Evolutionary conservation across 768 basidiomycete species (phyloP).

Genomic region (Leccinum rimulosum): DNA sequence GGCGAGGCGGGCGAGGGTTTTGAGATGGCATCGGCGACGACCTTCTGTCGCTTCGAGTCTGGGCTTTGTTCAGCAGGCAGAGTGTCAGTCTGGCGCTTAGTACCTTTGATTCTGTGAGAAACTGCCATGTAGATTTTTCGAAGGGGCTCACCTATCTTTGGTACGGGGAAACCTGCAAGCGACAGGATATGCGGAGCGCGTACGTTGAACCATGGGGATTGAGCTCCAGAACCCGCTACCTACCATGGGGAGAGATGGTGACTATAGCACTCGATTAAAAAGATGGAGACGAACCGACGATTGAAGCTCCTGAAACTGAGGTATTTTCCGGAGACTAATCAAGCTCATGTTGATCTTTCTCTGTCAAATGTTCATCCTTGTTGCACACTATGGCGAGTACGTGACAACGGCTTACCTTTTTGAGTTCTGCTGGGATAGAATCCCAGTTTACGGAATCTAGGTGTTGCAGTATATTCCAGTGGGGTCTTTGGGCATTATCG

Average conservation of each 20-base stretch:
- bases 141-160: conserved; percentile 31
- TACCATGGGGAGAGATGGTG: conserved; percentile 14
- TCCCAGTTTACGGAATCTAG: conserved; percentile 61
- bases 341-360: conserved; percentile 57
- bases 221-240: conserved; percentile 35
- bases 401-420: conserved; percentile 43
- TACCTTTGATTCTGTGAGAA: conserved; percentile 22
- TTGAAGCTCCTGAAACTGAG: conserved; percentile 51
- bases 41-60: conserved; percentile 44
- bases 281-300: conserved; percentile 38
- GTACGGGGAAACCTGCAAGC: conserved; percentile 46
- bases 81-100: conserved; percentile 47
- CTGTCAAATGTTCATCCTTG: conserved; percentile 31
- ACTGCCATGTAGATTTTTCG: background rate
- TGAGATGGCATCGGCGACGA: conserved; percentile 16
- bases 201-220: conserved; percentile 58
- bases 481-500: conserved; percentile 52
- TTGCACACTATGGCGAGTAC: background rate
- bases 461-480: conserved; percentile 46
- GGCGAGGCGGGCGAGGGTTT: conserved; percentile 20
- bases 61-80: conserved; percentile 35
- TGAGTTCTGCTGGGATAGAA: conserved; percentile 55
- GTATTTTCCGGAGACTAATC: conserved; percentile 46
- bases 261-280: background rate
- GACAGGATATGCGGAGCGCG: conserved; percentile 44